Evolutionary conservation across 1,284 basidiomycete species (phyloP), one percentile per base, ranked within the genome.

Genomic region (Schizopora paradoxa): DNA sequence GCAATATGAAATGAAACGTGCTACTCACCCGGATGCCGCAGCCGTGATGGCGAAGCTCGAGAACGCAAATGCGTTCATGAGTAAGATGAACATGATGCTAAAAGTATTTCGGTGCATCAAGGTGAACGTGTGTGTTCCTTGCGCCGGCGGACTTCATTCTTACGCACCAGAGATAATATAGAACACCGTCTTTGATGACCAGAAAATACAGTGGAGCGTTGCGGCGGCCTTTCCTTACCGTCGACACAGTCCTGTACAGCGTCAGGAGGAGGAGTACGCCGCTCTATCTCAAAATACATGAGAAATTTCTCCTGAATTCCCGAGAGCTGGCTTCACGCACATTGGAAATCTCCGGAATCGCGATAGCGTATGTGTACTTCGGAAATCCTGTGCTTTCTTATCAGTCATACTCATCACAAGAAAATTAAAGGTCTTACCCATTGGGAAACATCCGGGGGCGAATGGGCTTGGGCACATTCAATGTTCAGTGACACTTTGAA

Each of bases 21-120:
- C n/a, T n/a, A 13, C 39, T 41, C n/a, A 41, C 39, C 39, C 39
- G 19, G 39, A 41, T 21, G 27, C 39, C n/a, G 39, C 39, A 16
- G 39, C 39, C 14, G 39, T 41, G 14, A 41, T 41, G 10, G 39
- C 32, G 26, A 41, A 41, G 14, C 39, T 41, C 22, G 39, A 41
- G 16, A 41, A 41, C 2, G 39, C 39, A 18, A 41, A 41, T 13
- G 39, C 39, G 4, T 41, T 41, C 39, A 41, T 41, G 3, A 31
- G n/a, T 7, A 41, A 29, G n/a, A 41, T 41, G 7, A 25, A 22
- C 39, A 29, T 19, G 14, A 41, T 41, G 22, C 39, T 41, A n/a
- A n/a, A n/a, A n/a, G n/a, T n/a, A n/a, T n/a, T n/a, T n/a, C n/a
- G n/a, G n/a, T n/a, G n/a, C n/a, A n/a, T n/a, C n/a, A n/a, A n/a